These are phyloP conservation scores for Excoecaria agallocha DNA, from an alignment of 345 rosid genomes.

Conservation along the genomic window DNA sequence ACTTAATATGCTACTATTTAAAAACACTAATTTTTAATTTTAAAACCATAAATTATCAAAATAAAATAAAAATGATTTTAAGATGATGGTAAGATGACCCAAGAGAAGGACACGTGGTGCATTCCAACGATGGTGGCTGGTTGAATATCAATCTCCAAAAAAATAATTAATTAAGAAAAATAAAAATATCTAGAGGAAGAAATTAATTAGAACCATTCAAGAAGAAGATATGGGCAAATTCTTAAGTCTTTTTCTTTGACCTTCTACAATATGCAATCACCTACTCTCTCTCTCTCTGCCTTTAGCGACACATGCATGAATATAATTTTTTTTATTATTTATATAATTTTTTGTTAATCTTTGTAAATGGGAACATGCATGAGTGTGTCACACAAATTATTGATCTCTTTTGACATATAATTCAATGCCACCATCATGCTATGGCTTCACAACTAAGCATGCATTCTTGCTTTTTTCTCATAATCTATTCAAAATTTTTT, in stretches of 20 bases:
- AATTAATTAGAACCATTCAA: neutral
- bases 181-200: too few species aligned
- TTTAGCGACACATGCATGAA: neutral
- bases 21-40: too few species aligned
- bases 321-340: too few species aligned
- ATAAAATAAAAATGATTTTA: too few species aligned
- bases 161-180: too few species aligned
- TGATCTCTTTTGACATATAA: neutral
- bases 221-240: neutral
- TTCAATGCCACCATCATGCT: constrained; percentile 6
- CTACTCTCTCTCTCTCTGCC: neutral
- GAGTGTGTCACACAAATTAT: neutral
- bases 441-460: neutral
- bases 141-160: neutral
- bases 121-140: constrained; percentile 11
- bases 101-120: constrained; percentile 13
- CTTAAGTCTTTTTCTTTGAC: neutral
- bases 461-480: too few species aligned
- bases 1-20: too few species aligned
- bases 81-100: neutral
- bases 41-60: too few species aligned
- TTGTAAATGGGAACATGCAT: constrained; percentile 9
- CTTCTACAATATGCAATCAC: neutral
- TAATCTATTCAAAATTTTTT: too few species aligned
- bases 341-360: neutral